These are phyloP conservation scores for Diaporthe sp. DNA, from an alignment of 2,329 filamentous ascomycete species.

Conservation along the genomic window DNA sequence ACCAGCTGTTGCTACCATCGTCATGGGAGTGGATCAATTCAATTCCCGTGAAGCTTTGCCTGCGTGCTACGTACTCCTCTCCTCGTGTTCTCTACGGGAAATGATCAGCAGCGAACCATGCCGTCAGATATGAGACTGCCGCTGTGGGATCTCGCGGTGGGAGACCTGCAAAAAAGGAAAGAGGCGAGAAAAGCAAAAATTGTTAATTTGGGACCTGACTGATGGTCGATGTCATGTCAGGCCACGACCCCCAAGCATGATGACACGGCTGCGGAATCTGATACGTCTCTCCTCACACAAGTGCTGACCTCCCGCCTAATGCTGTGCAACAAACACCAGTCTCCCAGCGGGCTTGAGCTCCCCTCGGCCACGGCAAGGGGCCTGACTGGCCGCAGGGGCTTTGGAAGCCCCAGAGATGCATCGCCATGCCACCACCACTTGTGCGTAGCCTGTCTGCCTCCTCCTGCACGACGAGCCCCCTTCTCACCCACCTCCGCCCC, in stretches of 20 bases:
- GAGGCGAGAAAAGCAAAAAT: not conserved
- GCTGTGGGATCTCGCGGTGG: not conserved
- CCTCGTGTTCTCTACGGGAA: not conserved
- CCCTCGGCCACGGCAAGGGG: conserved; percentile 21
- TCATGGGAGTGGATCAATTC: conserved; percentile 12
- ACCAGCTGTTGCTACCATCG: not conserved
- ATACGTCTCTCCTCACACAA: conserved; percentile 17
- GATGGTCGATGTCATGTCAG: conserved; percentile 23
- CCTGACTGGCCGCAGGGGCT: not conserved
- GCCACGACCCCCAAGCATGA: conserved; percentile 18
- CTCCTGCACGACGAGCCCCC: conserved; percentile 2
- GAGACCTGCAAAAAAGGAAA: not conserved
- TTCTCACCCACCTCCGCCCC: conserved; percentile 2
- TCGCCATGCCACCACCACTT: conserved; percentile 13
- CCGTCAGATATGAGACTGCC: not conserved
- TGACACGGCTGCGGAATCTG: conserved; percentile 21
- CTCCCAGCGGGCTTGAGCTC: conserved; percentile 2
- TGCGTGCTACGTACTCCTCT: not conserved
- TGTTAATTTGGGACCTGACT: conserved; percentile 1
- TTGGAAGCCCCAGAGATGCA: not conserved
- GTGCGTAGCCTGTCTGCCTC: not conserved
- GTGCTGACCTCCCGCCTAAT: conserved; percentile 17
- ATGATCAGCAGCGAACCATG: conserved; percentile 18
- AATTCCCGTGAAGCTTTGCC: conserved; percentile 11
- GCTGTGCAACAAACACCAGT: not conserved